These are phyloP conservation scores for Rhizopus microsporus DNA, from an alignment of 371 early-diverging fungal species.

Conservation along the genomic window DNA sequence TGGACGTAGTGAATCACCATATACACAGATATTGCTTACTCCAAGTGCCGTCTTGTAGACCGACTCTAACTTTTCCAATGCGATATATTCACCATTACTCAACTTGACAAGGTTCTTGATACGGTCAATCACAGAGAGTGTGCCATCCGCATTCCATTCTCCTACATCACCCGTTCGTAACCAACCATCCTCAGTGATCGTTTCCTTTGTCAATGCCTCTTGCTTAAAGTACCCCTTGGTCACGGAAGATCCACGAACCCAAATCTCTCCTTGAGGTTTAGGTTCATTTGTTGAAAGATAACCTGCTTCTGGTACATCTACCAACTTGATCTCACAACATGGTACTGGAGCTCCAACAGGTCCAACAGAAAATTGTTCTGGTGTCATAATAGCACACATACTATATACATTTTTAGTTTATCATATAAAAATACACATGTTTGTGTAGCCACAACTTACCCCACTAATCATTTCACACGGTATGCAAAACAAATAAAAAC, in stretches of 20 bases:
- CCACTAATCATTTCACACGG: conserved; percentile 1
- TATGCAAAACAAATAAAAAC: conserved; percentile 1
- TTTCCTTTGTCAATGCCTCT: conserved; percentile 67
- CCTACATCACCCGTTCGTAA: conserved; percentile 92
- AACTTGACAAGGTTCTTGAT: conserved; percentile 86
- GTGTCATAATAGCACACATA: conserved; percentile 65
- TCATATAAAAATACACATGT: conserved; percentile 7
- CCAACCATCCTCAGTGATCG: conserved; percentile 84
- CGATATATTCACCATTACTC: conserved; percentile 89
- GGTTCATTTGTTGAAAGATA: conserved; percentile 71
- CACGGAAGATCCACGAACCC: conserved; percentile 77
- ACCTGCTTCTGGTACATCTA: conserved; percentile 81
- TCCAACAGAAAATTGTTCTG: conserved; percentile 61
- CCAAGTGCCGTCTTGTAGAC: conserved; percentile 78
- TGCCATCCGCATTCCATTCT: conserved; percentile 68
- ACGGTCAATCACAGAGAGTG: conserved; percentile 75
- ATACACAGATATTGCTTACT: conserved; percentile 85
- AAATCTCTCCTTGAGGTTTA: conserved; percentile 83
- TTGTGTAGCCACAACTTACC: conserved; percentile 5
- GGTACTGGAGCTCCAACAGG: conserved; percentile 85
- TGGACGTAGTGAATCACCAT: conserved; percentile 72
- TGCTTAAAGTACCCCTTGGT: conserved; percentile 73
- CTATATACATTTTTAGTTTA: conserved; percentile 27
- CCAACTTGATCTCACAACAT: conserved; percentile 85
- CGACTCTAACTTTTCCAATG: conserved; percentile 96